Base-by-base conservation (phyloP, 106 monocot genomes). In the Gastrodia elata region DNA sequence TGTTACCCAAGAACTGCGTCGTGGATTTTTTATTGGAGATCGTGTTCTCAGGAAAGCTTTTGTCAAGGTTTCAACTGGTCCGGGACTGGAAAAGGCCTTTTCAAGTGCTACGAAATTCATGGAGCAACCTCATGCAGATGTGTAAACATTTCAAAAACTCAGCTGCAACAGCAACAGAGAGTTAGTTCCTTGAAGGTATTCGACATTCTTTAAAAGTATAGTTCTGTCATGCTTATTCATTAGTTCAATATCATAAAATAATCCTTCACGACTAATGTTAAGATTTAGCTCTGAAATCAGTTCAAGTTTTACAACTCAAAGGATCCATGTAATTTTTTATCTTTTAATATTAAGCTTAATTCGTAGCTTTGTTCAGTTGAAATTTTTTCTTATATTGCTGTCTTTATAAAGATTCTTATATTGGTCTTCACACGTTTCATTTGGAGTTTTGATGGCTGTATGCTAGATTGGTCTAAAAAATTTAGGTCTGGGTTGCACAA, bases 21-120 rank as follows among this genome's bases (percentile, higher is more conserved):
- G 92, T 8, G 92, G 96, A 4, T 97, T 97, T 75, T 25, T 88
- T 74, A 75, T 90, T 22, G 76, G 81, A 0, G 90, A 82, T 10
- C 80, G 74, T 33, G 58, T 92, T 84, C 78, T 97, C 30, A 85
- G 96, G 81, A 82, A 82, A 59, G 90, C 96, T 30, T 64, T 22
- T 9, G 96, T 97, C 20, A 92, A 86, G 80, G 90, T 97, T 52
- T 90, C 96, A 11, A 78, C 71, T 32, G 91, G 91, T 14, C 67
- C 83, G 2, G 85, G 91, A 20, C 73, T 52, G 8, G 70, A 37
- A 22, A 79, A 80, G 48, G 59, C 78, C 25, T 32, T 76, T 73
- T 64, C 78, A 8, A n/a, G 35, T 24, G 43, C 58, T 26, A 80
- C 79, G 22, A 49, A 71, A 13, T 18, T 80, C 26, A 26, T 56